Evolutionary conservation across 495 filamentous ascomycete genomes (phyloP).

Genomic region (Thermothielavioides terrestris): DNA sequence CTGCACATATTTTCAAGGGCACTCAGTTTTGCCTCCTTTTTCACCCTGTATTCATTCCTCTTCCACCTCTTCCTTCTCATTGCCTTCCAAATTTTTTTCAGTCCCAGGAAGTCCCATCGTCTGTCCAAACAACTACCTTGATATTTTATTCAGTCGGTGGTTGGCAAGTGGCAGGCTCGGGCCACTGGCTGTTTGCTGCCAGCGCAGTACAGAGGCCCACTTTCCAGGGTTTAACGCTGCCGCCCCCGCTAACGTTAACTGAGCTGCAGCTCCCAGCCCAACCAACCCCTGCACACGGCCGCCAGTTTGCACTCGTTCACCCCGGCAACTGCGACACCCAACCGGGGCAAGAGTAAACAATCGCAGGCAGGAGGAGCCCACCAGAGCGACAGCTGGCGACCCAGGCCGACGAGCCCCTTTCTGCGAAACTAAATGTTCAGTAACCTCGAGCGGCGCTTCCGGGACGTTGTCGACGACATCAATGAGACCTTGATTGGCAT

Average conservation of each 20-base stretch:
- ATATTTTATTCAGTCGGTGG: neutral
- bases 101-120: no score
- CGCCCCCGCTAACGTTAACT: neutral
- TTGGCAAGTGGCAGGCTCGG: no score
- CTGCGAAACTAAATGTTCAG: slow-evolving; percentile 26
- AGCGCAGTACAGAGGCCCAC: slow-evolving; percentile 1
- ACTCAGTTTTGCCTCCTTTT: no score
- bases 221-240: slow-evolving; percentile 1
- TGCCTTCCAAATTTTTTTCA: no score
- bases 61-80: no score
- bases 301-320: slow-evolving; percentile 9
- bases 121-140: no score
- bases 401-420: neutral
- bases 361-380: slow-evolving; percentile 4
- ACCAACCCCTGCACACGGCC: neutral
- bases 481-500: slow-evolving; percentile 39
- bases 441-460: slow-evolving; percentile 28
- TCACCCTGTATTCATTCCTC: no score
- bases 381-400: neutral
- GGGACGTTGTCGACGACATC: slow-evolving; percentile 33
- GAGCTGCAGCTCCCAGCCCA: neutral
- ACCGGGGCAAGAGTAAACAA: slow-evolving; percentile 14
- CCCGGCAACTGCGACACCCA: slow-evolving; percentile 22
- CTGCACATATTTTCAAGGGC: no score
- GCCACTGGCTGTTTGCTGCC: neutral